These are phyloP conservation scores for Raphanus sativus DNA, from an alignment of 345 rosid genomes.

Conservation along the genomic window DNA sequence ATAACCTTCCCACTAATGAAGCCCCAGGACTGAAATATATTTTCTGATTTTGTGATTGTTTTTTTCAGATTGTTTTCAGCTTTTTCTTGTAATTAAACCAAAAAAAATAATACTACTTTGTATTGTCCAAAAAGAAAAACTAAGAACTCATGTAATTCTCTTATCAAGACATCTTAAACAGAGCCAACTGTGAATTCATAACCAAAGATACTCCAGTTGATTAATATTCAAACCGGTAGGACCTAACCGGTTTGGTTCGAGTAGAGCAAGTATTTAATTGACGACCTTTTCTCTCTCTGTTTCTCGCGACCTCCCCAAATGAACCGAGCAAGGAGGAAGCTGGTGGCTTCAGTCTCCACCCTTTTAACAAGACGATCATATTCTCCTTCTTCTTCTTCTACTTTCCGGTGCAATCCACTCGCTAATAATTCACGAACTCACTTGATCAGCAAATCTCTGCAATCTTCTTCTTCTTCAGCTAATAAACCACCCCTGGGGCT, in stretches of 20 bases:
- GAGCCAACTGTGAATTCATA: not conserved
- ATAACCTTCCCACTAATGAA: constrained; percentile 96
- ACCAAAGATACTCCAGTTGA: not conserved
- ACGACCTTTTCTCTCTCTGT: not conserved
- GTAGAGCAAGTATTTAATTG: not conserved
- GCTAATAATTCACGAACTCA: constrained; percentile 14
- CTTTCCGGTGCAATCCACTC: constrained; percentile 11
- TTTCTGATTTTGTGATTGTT: too few relatives aligned
- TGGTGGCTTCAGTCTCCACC: constrained; percentile 41
- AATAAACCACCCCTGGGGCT: not conserved
- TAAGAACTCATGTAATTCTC: not conserved
- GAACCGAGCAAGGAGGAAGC: constrained; percentile 48
- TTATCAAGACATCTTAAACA: too few relatives aligned
- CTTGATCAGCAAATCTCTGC: constrained; percentile 27
- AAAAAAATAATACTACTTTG: not conserved
- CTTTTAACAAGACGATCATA: constrained; percentile 27
- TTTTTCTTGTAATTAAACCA: not conserved
- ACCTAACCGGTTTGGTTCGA: constrained; percentile 11
- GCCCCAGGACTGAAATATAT: too few relatives aligned
- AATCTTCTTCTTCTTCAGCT: constrained; percentile 8
- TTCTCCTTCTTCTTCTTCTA: constrained; percentile 29
- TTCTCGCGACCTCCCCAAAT: constrained; percentile 22
- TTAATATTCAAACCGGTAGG: not conserved
- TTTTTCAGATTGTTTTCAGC: not conserved
- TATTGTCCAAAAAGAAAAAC: not conserved